Percentiles rank a stretch among this genome's conserved stretches.
Evolutionary conservation across 805 yeast species (phyloP).

Genomic region (Pichia insulana): DNA sequence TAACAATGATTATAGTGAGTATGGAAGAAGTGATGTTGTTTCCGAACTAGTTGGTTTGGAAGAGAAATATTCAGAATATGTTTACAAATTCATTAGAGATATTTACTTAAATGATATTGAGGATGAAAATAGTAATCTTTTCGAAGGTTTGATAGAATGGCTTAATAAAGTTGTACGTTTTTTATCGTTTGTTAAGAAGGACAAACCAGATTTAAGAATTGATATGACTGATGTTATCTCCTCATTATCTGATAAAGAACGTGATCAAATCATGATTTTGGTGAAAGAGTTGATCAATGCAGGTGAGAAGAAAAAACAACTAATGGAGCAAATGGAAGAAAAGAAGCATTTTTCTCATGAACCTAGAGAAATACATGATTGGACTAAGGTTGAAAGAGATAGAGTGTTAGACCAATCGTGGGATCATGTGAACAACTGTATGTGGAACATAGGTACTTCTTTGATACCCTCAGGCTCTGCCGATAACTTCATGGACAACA

Average conservation of each 20-base stretch:
- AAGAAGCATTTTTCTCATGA: background rate
- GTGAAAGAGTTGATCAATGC: constrained; percentile 32
- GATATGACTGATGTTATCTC: constrained; percentile 34
- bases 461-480: background rate
- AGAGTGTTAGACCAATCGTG: constrained; percentile 30
- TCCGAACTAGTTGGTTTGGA: constrained; percentile 56
- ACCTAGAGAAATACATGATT: constrained; percentile 12
- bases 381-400: constrained; percentile 17
- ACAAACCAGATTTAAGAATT: constrained; percentile 32
- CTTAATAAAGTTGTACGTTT: constrained; percentile 55
- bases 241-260: constrained; percentile 1
- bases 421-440: constrained; percentile 34
- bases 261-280: constrained; percentile 24
- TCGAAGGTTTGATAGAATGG: constrained; percentile 69
- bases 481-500: background rate
- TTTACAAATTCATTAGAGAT: constrained; percentile 70
- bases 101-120: constrained; percentile 67
- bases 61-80: constrained; percentile 60
- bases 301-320: constrained; percentile 30
- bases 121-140: constrained; percentile 34
- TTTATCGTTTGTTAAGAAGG: constrained; percentile 50
- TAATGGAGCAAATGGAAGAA: constrained; percentile 29
- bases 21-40: constrained; percentile 47
- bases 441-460: constrained; percentile 13
- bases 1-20: constrained; percentile 35